phyloP scores from a whole-genome alignment of 352 stramenopile species.

The Pythium biforme region DNA sequence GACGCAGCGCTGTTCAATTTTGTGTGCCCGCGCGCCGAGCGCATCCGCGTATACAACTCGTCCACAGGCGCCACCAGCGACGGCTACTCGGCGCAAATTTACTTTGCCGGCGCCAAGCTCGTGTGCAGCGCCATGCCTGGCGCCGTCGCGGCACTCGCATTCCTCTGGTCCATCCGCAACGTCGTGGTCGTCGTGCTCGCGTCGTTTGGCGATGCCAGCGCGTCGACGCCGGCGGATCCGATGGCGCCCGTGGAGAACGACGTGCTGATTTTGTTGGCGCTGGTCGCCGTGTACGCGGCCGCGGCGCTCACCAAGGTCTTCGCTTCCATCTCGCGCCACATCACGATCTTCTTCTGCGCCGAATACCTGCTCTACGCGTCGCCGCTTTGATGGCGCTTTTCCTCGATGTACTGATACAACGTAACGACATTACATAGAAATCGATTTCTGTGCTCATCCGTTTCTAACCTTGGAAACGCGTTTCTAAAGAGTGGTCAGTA shows the following conservation, averaged over 20 bases:
- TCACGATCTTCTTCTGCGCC: slow-evolving; percentile 73
- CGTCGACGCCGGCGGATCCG: slow-evolving; percentile 6
- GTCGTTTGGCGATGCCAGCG: not conserved
- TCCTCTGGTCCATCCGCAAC: slow-evolving; percentile 48
- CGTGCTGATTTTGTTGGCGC: slow-evolving; percentile 39
- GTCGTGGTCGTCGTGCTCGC: slow-evolving; percentile 25
- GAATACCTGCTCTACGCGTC: slow-evolving; percentile 54
- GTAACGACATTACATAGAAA: slow-evolving; percentile 18
- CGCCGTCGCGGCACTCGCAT: slow-evolving; percentile 38
- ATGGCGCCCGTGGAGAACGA: slow-evolving; percentile 36
- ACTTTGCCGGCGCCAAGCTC: slow-evolving; percentile 58
- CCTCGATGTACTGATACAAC: slow-evolving; percentile 25
- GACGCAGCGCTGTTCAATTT: slow-evolving; percentile 67
- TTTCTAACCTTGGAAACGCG: not conserved
- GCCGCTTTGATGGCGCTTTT: slow-evolving; percentile 10
- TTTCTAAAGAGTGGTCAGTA: slow-evolving; percentile 17
- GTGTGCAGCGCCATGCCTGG: slow-evolving; percentile 47
- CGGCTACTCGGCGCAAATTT: slow-evolving; percentile 46
- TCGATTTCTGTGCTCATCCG: slow-evolving; percentile 11
- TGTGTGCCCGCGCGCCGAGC: slow-evolving; percentile 41
- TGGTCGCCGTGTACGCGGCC: slow-evolving; percentile 50
- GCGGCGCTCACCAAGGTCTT: slow-evolving; percentile 50
- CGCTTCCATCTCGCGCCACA: slow-evolving; percentile 55
- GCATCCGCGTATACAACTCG: slow-evolving; percentile 49
- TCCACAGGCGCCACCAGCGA: slow-evolving; percentile 35